Evolutionary conservation across 352 stramenopile species (phyloP), one percentile per base, ranked within the genome.

Genomic region (Blastocystis sp.): DNA sequence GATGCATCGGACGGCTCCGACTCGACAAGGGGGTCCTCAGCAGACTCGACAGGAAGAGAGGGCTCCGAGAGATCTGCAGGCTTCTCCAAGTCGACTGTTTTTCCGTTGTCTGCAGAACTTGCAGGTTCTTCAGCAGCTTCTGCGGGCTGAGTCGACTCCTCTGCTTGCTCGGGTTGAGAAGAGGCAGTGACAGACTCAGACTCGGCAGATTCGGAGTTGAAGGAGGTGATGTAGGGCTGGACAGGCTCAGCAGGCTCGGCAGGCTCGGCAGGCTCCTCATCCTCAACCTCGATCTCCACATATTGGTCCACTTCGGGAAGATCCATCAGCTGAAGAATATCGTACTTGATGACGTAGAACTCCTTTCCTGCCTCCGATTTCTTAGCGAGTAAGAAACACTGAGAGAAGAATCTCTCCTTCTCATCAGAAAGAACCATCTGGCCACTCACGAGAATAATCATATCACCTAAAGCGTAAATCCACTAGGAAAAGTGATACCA

Each of bases 361-460:
- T 85, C 73, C 18, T 39, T 62, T 20, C 2, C 4, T 30, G 73
- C 5, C 11, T 26, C 43, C 3, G 53, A 53, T 13, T 85, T 85
- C 73, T 85, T 85, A 9, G 50, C 50, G 4, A 85, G 53, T 24
- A 85, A 3, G 53, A 85, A 85, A 37, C 30, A 24, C 53, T 85
- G 73, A 5, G 73, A 85, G 53, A 85, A 85, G 50, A 43, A 45
- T 30, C 73, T 34, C 50, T 85, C 73, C 47, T 47, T 85, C 8
- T 68, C 20, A 50, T 85, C 50, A 18, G 30, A 11, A 24, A 65
- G 73, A 47, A n/a, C 13, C 9, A 85, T 66, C 73, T 85, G 47
- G 8, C 73, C 73, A 65, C 53, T 85, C n/a, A 85, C 73, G n/a
- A 85, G 56, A n/a, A 85, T 85, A n/a, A 66, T 41, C 73, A 85